Conservation (phyloP, 192 early-diverging fungal genomes). For the Umbelopsis ramanniana region DNA sequence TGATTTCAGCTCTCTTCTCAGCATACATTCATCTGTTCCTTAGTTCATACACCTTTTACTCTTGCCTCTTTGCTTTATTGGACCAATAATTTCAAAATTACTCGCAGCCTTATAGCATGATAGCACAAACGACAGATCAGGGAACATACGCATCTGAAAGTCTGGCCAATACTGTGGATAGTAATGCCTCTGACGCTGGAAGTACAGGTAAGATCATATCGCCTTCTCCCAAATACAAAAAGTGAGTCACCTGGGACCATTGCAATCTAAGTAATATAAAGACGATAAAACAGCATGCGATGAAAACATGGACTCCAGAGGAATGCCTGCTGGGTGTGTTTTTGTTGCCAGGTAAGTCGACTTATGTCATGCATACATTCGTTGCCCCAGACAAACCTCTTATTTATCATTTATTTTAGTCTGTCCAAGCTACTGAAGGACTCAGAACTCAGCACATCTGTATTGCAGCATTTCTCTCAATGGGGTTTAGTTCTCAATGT, state of each 20-base stretch:
- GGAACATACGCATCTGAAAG: too few species aligned
- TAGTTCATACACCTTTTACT: too few species aligned
- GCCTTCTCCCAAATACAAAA: too few species aligned
- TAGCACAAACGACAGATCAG: too few species aligned
- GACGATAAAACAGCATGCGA: not conserved
- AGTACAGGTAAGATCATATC: too few species aligned
- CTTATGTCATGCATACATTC: not conserved
- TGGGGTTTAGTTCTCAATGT: constrained; percentile 71
- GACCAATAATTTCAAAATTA: too few species aligned
- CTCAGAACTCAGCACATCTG: constrained; percentile 52
- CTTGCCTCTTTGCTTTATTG: too few species aligned
- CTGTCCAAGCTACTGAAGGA: constrained; percentile 57
- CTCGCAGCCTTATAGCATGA: too few species aligned
- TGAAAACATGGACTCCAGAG: constrained; percentile 23
- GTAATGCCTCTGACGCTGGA: too few species aligned
- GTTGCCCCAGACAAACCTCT: not conserved
- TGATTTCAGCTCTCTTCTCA: too few species aligned
- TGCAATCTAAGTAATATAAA: not conserved
- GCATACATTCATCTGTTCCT: too few species aligned
- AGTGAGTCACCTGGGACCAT: not conserved
- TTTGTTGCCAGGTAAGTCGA: constrained; percentile 73
- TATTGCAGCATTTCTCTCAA: constrained; percentile 61
- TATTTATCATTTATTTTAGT: constrained; percentile 33
- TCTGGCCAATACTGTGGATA: too few species aligned
- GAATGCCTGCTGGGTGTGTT: constrained; percentile 61